Conservation (phyloP, 2,329 filamentous ascomycete species). For the Epichloe festucae region DNA sequence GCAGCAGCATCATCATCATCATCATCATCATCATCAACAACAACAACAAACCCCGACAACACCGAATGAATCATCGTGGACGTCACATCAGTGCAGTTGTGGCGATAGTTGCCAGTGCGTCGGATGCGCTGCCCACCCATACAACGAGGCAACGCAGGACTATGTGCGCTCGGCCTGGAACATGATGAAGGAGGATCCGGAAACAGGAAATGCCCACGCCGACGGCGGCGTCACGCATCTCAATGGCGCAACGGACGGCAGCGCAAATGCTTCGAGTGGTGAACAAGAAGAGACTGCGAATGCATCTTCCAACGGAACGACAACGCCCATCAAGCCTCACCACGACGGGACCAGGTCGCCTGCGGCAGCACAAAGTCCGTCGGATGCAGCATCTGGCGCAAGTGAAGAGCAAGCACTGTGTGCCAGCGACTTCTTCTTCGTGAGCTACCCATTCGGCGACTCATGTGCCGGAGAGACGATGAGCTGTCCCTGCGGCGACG, state of each 20-base stretch:
- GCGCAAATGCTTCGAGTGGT: conserved; percentile 13
- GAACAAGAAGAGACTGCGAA: conserved; percentile 11
- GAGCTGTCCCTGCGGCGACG: conserved; percentile 45
- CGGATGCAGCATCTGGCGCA: conserved; percentile 29
- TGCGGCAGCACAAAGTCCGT: conserved; percentile 31
- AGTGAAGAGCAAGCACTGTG: conserved; percentile 39
- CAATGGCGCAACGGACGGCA: conserved; percentile 2
- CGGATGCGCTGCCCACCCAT: conserved; percentile 55
- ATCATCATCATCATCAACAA: background rate
- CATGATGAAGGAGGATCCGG: conserved; percentile 25
- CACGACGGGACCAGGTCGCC: conserved; percentile 24
- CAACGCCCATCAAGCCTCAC: conserved; percentile 7
- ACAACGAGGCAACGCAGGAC: conserved; percentile 48
- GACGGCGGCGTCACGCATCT: background rate
- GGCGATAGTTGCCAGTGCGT: conserved; percentile 55
- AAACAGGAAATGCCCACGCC: conserved; percentile 10
- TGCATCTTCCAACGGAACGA: conserved; percentile 10
- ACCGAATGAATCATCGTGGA: conserved; percentile 16
- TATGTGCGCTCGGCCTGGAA: conserved; percentile 37
- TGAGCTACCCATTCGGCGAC: conserved; percentile 37
- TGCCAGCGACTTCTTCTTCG: conserved; percentile 45
- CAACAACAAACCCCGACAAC: conserved; percentile 4
- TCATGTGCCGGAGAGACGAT: conserved; percentile 35
- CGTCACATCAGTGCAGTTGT: conserved; percentile 41
- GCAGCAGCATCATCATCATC: background rate